A percentile compares a stretch with the other conserved stretches of the same genome.
Conservation (phyloP, 768 basidiomycete genomes). For the Termitomyces sp. region DNA sequence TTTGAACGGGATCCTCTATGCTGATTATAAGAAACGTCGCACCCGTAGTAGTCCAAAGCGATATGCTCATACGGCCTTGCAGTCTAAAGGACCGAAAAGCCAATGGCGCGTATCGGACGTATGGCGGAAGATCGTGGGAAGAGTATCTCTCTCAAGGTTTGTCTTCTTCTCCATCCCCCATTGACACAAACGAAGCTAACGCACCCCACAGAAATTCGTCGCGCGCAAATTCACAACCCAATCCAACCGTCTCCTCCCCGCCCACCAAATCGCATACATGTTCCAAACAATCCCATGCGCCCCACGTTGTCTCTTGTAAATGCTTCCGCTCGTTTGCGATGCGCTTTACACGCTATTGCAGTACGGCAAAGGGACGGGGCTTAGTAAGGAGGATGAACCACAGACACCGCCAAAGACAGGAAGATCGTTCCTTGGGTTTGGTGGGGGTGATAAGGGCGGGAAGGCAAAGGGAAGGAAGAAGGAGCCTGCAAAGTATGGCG, state of each 20-base stretch:
- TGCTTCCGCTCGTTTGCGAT: background rate
- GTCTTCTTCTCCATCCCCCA: constrained; percentile 3
- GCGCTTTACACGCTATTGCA: constrained; percentile 35
- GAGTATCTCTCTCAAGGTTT: constrained; percentile 58
- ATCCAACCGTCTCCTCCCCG: constrained; percentile 69
- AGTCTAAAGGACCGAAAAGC: constrained; percentile 48
- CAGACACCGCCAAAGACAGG: too few species aligned
- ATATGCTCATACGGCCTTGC: constrained; percentile 77
- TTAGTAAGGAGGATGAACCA: too few species aligned
- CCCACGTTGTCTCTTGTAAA: constrained; percentile 49
- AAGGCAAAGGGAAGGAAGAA: background rate
- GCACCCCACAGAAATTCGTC: constrained; percentile 64
- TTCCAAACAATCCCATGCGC: constrained; percentile 77
- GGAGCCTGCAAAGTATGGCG: constrained; percentile 30
- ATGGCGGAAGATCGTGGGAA: constrained; percentile 84
- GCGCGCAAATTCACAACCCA: constrained; percentile 83
- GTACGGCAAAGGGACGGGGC: constrained; percentile 13
- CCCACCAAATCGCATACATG: constrained; percentile 83
- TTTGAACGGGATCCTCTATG: too few species aligned
- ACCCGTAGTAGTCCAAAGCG: constrained; percentile 59
- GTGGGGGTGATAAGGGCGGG: background rate
- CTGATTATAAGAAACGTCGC: too few species aligned
- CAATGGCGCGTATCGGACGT: constrained; percentile 77
- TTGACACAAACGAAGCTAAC: too few species aligned
- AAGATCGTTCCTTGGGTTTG: too few species aligned